These are phyloP conservation scores for Cyclotella choctawhatcheeana DNA, from an alignment of 108 stramenopile genomes.

Conservation along the genomic window DNA sequence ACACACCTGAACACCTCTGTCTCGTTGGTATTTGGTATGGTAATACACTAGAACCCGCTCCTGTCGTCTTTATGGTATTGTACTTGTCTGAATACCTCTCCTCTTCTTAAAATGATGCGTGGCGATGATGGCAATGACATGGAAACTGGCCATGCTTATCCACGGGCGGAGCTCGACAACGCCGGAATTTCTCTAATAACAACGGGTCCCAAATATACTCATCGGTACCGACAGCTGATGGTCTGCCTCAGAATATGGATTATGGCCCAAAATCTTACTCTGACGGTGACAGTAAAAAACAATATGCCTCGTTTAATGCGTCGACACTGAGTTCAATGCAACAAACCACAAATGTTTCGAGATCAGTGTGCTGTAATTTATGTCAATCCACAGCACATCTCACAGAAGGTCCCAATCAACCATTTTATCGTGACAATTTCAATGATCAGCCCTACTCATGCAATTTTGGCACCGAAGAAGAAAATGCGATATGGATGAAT, in stretches of 20 bases:
- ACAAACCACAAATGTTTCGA: slow-evolving; percentile 9
- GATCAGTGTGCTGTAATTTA: slow-evolving; percentile 1
- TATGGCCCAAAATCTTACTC: slow-evolving; percentile 25
- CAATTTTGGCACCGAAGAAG: slow-evolving; percentile 65
- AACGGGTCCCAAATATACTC: slow-evolving; percentile 25
- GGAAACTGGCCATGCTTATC: slow-evolving; percentile 19
- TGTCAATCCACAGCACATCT: slow-evolving; percentile 42
- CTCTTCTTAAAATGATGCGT: slow-evolving; percentile 55
- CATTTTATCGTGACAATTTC: slow-evolving; percentile 67
- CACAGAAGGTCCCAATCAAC: slow-evolving; percentile 47
- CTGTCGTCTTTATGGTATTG: no score
- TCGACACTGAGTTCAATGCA: slow-evolving; percentile 26
- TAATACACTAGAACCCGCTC: no score
- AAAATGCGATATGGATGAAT: slow-evolving; percentile 86
- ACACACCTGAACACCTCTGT: no score
- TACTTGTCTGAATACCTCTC: no score
- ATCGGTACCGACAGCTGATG: slow-evolving; percentile 29
- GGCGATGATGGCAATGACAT: slow-evolving; percentile 54
- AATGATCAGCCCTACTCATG: slow-evolving; percentile 75
- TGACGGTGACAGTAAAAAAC: slow-evolving; percentile 36
- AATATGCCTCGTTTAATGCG: slow-evolving; percentile 25
- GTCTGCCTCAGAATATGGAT: slow-evolving; percentile 5
- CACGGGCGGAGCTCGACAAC: slow-evolving; percentile 36
- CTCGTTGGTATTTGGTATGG: no score
- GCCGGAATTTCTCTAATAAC: slow-evolving; percentile 21